Evolutionary conservation across 345 rosid genomes (phyloP).

Genomic region (Brassica carinata): DNA sequence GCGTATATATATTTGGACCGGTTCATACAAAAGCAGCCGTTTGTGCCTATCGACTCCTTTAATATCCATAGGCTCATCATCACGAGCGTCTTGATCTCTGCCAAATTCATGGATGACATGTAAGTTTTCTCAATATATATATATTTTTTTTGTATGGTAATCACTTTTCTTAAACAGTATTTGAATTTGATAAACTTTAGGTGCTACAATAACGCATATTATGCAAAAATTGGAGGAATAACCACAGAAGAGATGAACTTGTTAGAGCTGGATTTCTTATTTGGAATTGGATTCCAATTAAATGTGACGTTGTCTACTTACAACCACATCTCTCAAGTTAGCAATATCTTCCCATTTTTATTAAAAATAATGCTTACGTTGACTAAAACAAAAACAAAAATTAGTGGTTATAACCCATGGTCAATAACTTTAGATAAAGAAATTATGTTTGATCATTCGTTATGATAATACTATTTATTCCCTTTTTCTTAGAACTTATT

Average conservation of each 20-base stretch:
- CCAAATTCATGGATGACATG: slow-evolving; percentile 85
- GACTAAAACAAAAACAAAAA: not conserved
- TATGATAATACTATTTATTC: not conserved
- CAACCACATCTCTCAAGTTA: not conserved
- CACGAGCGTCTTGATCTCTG: slow-evolving; percentile 75
- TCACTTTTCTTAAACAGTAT: not conserved
- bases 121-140: slow-evolving; percentile 43
- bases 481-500: not conserved
- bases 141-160: not conserved
- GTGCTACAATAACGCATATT: slow-evolving; percentile 64
- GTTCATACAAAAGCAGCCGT: slow-evolving; percentile 56
- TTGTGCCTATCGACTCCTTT: slow-evolving; percentile 58
- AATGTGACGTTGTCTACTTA: slow-evolving; percentile 53
- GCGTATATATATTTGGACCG: slow-evolving; percentile 76
- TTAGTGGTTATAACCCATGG: not conserved
- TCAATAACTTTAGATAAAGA: not conserved
- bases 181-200: slow-evolving; percentile 29
- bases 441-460: not conserved
- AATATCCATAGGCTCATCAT: slow-evolving; percentile 72
- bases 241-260: slow-evolving; percentile 65
- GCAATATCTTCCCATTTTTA: slow-evolving; percentile 2
- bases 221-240: slow-evolving; percentile 73
- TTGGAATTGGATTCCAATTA: slow-evolving; percentile 65
- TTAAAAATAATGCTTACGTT: slow-evolving; percentile 1
- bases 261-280: slow-evolving; percentile 68